phyloP scores from a whole-genome alignment of 2,329 filamentous ascomycete species.

The Sporothrix curviconia region DNA sequence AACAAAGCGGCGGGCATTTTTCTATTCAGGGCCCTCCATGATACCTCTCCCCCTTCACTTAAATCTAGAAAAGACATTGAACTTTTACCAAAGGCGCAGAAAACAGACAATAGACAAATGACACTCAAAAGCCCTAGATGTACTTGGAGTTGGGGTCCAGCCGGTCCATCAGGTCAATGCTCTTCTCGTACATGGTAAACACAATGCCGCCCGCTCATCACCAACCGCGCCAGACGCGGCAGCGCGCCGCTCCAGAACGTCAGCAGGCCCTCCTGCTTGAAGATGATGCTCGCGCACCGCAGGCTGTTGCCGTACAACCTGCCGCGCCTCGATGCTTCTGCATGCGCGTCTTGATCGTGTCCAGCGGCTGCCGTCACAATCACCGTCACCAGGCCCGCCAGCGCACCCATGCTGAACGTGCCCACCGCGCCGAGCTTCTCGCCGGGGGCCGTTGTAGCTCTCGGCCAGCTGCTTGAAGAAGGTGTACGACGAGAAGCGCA shows the following conservation, averaged over 20 bases:
- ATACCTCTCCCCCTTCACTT: no score
- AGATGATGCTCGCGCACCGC: constrained; percentile 73
- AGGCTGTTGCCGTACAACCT: constrained; percentile 81
- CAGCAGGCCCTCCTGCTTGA: constrained; percentile 79
- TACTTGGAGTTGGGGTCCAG: constrained; percentile 80
- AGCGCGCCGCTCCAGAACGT: constrained; percentile 94
- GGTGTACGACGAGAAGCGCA: constrained; percentile 85
- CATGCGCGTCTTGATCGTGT: constrained; percentile 97
- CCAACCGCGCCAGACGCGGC: constrained; percentile 74
- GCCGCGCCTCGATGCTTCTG: constrained; percentile 84
- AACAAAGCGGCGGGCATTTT: no score
- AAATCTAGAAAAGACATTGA: background rate
- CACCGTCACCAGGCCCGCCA: constrained; percentile 88
- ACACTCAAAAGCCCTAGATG: constrained; percentile 42
- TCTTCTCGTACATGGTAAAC: constrained; percentile 98
- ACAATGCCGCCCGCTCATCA: constrained; percentile 94
- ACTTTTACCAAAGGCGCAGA: background rate
- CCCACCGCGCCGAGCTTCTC: constrained; percentile 85
- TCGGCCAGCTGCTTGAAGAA: constrained; percentile 85
- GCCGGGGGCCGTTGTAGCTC: constrained; percentile 83
- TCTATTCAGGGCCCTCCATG: no score
- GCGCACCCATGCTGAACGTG: constrained; percentile 84
- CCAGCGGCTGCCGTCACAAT: constrained; percentile 68
- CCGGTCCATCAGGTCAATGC: constrained; percentile 76
- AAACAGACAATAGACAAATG: background rate